phyloP scores from a whole-genome alignment of 1,284 basidiomycete species.

The Ganoderma meredithae region DNA sequence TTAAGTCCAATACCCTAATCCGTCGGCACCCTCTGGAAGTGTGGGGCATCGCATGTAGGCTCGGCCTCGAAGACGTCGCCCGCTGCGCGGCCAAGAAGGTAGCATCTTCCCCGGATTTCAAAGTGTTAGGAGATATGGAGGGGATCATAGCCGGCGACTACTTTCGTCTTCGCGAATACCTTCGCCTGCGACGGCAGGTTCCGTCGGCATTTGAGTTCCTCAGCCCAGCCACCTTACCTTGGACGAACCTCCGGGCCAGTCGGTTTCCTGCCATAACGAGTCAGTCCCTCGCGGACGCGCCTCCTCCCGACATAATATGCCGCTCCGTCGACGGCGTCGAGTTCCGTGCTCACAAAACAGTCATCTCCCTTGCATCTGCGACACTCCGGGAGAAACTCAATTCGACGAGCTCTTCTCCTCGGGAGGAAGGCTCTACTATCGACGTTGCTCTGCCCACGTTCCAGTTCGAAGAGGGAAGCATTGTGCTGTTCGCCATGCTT shows the following conservation, averaged over 20 bases:
- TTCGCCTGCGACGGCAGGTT: neutral
- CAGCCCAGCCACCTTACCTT: neutral
- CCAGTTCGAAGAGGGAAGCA: neutral
- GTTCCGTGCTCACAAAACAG: constrained; percentile 21
- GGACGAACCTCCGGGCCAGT: too few species aligned
- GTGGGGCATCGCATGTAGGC: constrained; percentile 27
- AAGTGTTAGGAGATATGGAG: constrained; percentile 11
- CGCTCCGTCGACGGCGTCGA: constrained; percentile 33
- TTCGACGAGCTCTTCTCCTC: neutral
- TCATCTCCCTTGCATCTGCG: constrained; percentile 34
- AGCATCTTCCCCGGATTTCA: neutral
- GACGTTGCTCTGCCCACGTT: neutral
- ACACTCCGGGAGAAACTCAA: constrained; percentile 23
- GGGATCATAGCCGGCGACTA: constrained; percentile 31
- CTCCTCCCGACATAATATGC: constrained; percentile 22
- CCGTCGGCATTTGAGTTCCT: neutral
- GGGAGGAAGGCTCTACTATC: neutral
- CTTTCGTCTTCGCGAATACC: constrained; percentile 14
- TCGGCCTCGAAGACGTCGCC: constrained; percentile 23
- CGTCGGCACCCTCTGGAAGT: constrained; percentile 12
- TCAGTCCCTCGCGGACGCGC: neutral
- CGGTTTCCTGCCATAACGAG: too few species aligned
- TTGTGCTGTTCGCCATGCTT: neutral
- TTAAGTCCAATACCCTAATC: constrained; percentile 8
- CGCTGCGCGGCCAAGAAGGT: constrained; percentile 10